Conservation (phyloP, 306 rosid species). For the Hippophae rhamnoides region DNA sequence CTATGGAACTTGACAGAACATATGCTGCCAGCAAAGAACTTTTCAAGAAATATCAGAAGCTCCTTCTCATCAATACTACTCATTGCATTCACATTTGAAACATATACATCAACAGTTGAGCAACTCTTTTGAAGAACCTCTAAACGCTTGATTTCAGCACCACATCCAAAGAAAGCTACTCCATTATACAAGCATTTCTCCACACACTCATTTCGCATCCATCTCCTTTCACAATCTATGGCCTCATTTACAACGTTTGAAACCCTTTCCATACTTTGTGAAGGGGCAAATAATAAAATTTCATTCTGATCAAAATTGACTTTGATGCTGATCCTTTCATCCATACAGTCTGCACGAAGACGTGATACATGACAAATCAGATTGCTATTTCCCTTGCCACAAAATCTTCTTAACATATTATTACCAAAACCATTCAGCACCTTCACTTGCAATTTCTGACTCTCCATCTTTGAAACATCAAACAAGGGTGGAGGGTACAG, state of each 20-base stretch:
- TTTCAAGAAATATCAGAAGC: slow-evolving; percentile 62
- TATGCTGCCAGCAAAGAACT: slow-evolving; percentile 42
- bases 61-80: slow-evolving; percentile 55
- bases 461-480: slow-evolving; percentile 47
- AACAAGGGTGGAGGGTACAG: slow-evolving; percentile 62
- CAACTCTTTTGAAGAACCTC: slow-evolving; percentile 61
- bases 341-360: slow-evolving; percentile 39
- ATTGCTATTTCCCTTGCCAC: slow-evolving; percentile 65
- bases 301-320: slow-evolving; percentile 53
- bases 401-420: slow-evolving; percentile 61
- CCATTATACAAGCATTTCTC: slow-evolving; percentile 71
- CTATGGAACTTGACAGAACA: slow-evolving; percentile 51
- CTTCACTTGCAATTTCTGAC: slow-evolving; percentile 41
- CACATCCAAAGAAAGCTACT: slow-evolving; percentile 80
- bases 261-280: slow-evolving; percentile 46
- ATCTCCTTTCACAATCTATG: slow-evolving; percentile 50
- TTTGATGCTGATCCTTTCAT: slow-evolving; percentile 56
- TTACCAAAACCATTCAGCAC: slow-evolving; percentile 59
- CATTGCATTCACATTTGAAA: slow-evolving; percentile 40
- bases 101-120: slow-evolving; percentile 59
- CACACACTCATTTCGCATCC: slow-evolving; percentile 57
- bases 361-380: slow-evolving; percentile 42
- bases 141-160: slow-evolving; percentile 85
- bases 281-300: slow-evolving; percentile 47
- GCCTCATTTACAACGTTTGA: slow-evolving; percentile 27